Evolutionary conservation across 768 basidiomycete species (phyloP).

Genomic region (Auricularia sp.): DNA sequence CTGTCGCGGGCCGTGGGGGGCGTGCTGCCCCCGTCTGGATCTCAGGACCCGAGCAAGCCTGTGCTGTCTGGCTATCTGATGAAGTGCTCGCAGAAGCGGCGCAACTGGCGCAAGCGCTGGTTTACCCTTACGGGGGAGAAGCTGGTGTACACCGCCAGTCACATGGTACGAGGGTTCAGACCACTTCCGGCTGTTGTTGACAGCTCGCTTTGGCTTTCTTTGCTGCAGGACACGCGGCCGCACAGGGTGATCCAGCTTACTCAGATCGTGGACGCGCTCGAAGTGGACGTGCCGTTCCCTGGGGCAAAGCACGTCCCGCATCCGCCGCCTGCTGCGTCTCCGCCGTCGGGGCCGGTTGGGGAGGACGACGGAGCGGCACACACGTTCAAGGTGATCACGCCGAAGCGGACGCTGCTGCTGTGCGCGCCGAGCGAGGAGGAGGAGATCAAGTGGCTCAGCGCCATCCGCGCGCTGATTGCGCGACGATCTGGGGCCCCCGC

Average conservation of each 20-base stretch:
- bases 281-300: conserved; percentile 58
- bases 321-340: conserved; percentile 17
- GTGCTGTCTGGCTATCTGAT: conserved; percentile 87
- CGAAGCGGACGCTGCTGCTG: conserved; percentile 77
- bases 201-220: conserved; percentile 7
- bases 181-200: conserved; percentile 2
- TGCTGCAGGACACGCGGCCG: conserved; percentile 70
- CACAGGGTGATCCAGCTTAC: conserved; percentile 78
- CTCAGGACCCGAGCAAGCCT: conserved; percentile 60
- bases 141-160: conserved; percentile 79
- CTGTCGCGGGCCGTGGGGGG: conserved; percentile 15
- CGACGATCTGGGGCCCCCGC: conserved; percentile 32
- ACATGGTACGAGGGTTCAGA: conserved; percentile 66
- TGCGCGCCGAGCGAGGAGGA: conserved; percentile 96
- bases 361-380: conserved; percentile 33
- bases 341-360: conserved; percentile 25
- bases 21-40: conserved; percentile 27
- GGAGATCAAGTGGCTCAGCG: conserved; percentile 96
- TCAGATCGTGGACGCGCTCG: conserved; percentile 85
- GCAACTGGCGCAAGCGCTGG: conserved; percentile 96
- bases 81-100: conserved; percentile 90
- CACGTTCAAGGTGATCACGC: conserved; percentile 94
- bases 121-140: conserved; percentile 86
- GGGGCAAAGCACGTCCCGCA: conserved; percentile 28
- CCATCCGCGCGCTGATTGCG: conserved; percentile 83